These are phyloP conservation scores for Cicer yamashitae DNA, from an alignment of 306 rosid genomes.

Conservation along the genomic window DNA sequence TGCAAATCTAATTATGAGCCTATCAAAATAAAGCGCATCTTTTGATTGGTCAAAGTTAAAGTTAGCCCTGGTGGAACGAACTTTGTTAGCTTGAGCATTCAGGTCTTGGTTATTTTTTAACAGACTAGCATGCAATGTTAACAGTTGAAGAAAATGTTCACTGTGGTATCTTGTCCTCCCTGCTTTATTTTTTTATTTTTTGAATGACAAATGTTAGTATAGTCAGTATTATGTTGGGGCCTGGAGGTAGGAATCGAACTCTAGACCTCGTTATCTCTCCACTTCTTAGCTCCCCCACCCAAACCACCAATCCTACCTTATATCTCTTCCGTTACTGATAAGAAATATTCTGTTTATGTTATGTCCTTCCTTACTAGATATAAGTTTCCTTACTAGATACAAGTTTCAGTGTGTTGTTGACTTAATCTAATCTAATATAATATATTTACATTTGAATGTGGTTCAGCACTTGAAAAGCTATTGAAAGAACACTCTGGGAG, in stretches of 20 bases:
- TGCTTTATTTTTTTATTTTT: neutral
- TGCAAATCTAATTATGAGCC: slow-evolving; percentile 2
- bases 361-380: slow-evolving; percentile 16
- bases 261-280: neutral
- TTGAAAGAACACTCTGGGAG: slow-evolving; percentile 54
- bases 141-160: slow-evolving; percentile 32
- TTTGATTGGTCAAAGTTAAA: slow-evolving; percentile 15
- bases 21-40: neutral
- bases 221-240: neutral
- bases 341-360: neutral
- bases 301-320: neutral
- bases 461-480: slow-evolving; percentile 58
- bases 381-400: slow-evolving; percentile 5
- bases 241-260: neutral
- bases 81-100: slow-evolving; percentile 15
- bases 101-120: neutral
- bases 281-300: neutral
- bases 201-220: neutral
- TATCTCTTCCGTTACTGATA: no score
- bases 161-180: neutral
- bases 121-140: slow-evolving; percentile 10
- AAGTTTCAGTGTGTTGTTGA: slow-evolving; percentile 22
- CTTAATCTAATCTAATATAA: slow-evolving; percentile 14
- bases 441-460: slow-evolving; percentile 8
- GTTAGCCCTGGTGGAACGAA: no score